Evolutionary conservation across 257 asterid species (phyloP).

Genomic region (Nicotiana paniculata): DNA sequence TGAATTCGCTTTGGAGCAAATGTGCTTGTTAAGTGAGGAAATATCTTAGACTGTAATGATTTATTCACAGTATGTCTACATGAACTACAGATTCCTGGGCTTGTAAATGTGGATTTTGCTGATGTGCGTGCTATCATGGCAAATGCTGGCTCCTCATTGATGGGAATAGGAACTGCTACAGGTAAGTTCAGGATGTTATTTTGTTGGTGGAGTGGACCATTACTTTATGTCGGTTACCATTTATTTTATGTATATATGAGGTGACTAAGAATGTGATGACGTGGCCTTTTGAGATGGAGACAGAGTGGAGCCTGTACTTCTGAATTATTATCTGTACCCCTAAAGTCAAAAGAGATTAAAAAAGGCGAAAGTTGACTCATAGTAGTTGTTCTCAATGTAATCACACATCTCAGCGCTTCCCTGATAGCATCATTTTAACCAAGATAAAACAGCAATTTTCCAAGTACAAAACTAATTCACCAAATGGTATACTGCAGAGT

Average conservation of each 20-base stretch:
- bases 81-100: slow-evolving; percentile 78
- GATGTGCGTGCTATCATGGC: slow-evolving; percentile 97
- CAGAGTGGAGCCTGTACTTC: background rate
- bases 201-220: background rate
- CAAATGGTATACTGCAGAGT: background rate
- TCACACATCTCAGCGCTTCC: background rate
- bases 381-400: background rate
- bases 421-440: background rate
- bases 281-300: background rate
- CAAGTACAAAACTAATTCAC: background rate
- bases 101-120: slow-evolving; percentile 94
- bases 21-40: background rate
- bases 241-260: background rate
- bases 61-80: slow-evolving; percentile 10
- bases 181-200: slow-evolving; percentile 37
- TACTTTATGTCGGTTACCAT: background rate
- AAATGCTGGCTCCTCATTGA: slow-evolving; percentile 86
- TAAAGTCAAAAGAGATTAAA: background rate
- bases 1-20: background rate
- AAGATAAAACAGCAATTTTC: background rate
- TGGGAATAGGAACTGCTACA: slow-evolving; percentile 98
- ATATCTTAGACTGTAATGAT: background rate
- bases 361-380: background rate
- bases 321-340: background rate
- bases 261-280: background rate